A percentile compares a stretch with the other conserved stretches of the same genome.
phyloP scores from a whole-genome alignment of 2,329 filamentous ascomycete genomes.

The Seiridium unicorne region DNA sequence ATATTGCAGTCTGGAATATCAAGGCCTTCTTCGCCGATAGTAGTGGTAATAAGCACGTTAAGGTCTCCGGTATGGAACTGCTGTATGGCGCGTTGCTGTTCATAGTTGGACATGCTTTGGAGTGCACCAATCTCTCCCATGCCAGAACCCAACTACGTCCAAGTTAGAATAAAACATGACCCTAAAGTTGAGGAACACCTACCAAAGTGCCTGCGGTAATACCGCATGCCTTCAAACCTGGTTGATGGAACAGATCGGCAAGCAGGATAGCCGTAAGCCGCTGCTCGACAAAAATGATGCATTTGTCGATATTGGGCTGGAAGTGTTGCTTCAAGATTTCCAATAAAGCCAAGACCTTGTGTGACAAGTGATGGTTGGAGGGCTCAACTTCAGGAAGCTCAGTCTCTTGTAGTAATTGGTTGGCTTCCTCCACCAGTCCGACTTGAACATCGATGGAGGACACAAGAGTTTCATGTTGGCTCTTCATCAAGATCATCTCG shows the following conservation, averaged over 20 bases:
- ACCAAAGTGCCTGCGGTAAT: conserved; percentile 53
- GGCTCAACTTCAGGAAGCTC: conserved; percentile 35
- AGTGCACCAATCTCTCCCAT: conserved; percentile 49
- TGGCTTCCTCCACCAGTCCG: conserved; percentile 54
- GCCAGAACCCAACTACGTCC: conserved; percentile 34
- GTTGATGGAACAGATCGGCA: conserved; percentile 61
- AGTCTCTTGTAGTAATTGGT: conserved; percentile 52
- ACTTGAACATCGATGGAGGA: conserved; percentile 19
- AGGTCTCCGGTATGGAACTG: conserved; percentile 58
- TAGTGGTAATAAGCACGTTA: conserved; percentile 67
- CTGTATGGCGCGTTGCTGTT: conserved; percentile 72
- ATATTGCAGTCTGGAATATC: conserved; percentile 68
- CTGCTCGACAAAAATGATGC: conserved; percentile 85
- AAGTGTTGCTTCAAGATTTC: conserved; percentile 64
- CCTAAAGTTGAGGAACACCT: conserved; percentile 14
- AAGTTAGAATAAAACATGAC: conserved; percentile 13
- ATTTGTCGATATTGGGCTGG: conserved; percentile 56
- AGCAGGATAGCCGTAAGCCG: conserved; percentile 76
- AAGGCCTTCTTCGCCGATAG: conserved; percentile 66
- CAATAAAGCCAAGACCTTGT: conserved; percentile 68
- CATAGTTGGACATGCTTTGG: conserved; percentile 57
- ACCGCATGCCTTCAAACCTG: conserved; percentile 58
- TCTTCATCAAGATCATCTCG: conserved; percentile 36
- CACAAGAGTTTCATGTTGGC: conserved; percentile 22
- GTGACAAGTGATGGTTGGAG: conserved; percentile 52